Evolutionary conservation across 768 basidiomycete species (phyloP).

Genomic region (Tremella fuciformis): DNA sequence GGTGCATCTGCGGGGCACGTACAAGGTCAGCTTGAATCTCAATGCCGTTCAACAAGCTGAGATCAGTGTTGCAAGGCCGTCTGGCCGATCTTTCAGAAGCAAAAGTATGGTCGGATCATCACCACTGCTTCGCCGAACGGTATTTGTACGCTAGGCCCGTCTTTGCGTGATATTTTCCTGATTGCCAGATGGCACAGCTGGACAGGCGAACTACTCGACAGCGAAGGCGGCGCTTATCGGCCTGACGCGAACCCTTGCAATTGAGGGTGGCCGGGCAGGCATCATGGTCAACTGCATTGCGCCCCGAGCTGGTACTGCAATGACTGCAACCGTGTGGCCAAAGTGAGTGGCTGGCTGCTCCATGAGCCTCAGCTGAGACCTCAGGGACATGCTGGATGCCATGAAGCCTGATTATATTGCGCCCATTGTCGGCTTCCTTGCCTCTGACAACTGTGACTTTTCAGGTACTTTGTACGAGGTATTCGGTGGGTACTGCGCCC

Average conservation of each 20-base stretch:
- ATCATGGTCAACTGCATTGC: conserved; percentile 86
- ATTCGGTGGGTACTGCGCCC: conserved; percentile 84
- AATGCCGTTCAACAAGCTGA: conserved; percentile 1
- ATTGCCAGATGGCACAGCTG: conserved; percentile 80
- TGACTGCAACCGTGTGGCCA: conserved; percentile 76
- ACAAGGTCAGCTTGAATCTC: conserved; percentile 60
- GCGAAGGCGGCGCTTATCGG: conserved; percentile 91
- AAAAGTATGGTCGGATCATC: conserved; percentile 91
- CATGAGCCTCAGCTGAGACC: not conserved
- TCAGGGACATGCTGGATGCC: conserved; percentile 69
- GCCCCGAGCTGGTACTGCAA: conserved; percentile 83
- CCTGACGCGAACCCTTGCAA: conserved; percentile 80
- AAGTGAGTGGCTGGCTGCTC: conserved; percentile 52
- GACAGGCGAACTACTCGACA: conserved; percentile 90
- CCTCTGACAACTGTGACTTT: conserved; percentile 71
- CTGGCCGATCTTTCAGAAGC: conserved; percentile 95
- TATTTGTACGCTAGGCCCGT: conserved; percentile 67
- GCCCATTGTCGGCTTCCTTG: conserved; percentile 86
- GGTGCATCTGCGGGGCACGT: conserved; percentile 86
- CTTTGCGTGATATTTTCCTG: not conserved
- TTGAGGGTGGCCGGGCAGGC: conserved; percentile 87
- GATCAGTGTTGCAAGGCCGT: conserved; percentile 83
- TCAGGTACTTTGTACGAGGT: conserved; percentile 80
- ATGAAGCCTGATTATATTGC: conserved; percentile 91
- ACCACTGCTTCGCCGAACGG: conserved; percentile 92